Evolutionary conservation across 257 asterid genomes (phyloP).

Genomic region (Penstemon newberryi): DNA sequence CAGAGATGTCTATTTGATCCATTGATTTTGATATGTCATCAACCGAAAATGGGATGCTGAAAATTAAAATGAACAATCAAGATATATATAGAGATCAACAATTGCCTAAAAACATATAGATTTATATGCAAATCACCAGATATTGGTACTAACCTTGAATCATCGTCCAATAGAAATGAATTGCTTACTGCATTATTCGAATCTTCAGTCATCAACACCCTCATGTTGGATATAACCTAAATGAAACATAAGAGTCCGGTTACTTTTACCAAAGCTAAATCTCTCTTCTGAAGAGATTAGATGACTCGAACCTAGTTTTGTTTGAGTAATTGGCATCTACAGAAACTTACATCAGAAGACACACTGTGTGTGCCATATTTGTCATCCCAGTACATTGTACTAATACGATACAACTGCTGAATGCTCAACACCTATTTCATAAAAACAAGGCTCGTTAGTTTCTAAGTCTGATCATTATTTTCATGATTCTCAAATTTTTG

Average conservation of each 20-base stretch:
- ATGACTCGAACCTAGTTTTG: constrained; percentile 42
- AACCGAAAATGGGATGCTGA: constrained; percentile 97
- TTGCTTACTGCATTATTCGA: constrained; percentile 89
- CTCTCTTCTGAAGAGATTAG: constrained; percentile 28
- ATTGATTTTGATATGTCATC: constrained; percentile 95
- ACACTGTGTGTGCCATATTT: constrained; percentile 97
- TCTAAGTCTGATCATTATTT: constrained; percentile 3
- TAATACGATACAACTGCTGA: constrained; percentile 90
- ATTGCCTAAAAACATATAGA: constrained; percentile 9
- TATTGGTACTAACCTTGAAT: constrained; percentile 70
- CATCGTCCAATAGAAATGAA: constrained; percentile 94
- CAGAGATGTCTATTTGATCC: constrained; percentile 88
- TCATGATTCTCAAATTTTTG: constrained; percentile 15
- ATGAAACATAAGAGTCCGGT: constrained; percentile 11
- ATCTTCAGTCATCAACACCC: constrained; percentile 94
- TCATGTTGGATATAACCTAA: constrained; percentile 93
- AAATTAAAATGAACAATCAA: constrained; percentile 24
- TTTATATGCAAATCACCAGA: neutral
- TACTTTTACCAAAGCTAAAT: constrained; percentile 13
- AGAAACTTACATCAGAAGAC: constrained; percentile 81
- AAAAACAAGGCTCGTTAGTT: constrained; percentile 21
- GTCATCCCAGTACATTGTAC: constrained; percentile 99
- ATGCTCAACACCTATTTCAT: constrained; percentile 78
- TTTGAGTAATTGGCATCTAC: constrained; percentile 38
- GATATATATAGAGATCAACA: constrained; percentile 22